These are phyloP conservation scores for Podospora sp. DNA, from an alignment of 495 filamentous ascomycete species.

Conservation along the genomic window DNA sequence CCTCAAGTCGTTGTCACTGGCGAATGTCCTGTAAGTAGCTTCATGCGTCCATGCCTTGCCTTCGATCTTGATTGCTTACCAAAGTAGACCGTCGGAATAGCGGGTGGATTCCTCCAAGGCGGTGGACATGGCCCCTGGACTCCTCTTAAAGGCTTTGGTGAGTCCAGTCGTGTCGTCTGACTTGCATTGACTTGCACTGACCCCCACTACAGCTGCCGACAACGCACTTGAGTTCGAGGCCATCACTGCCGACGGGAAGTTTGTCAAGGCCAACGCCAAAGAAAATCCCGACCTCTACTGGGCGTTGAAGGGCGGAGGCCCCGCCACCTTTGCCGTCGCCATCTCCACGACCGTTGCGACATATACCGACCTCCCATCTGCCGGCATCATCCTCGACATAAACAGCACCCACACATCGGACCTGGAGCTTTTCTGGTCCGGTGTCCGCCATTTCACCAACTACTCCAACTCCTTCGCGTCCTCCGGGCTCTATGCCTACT, in stretches of 20 bases:
- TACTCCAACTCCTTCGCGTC: conserved; percentile 39
- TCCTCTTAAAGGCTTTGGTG: conserved; percentile 53
- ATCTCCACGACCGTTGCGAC: conserved; percentile 49
- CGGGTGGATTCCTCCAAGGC: conserved; percentile 55
- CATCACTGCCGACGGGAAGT: conserved; percentile 52
- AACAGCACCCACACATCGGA: conserved; percentile 31
- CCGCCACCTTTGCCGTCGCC: conserved; percentile 55
- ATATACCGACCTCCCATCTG: conserved; percentile 33
- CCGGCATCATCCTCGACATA: conserved; percentile 28
- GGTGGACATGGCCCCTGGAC: conserved; percentile 59
- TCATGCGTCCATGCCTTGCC: background rate
- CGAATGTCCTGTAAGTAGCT: conserved; percentile 32
- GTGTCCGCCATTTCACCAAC: conserved; percentile 44
- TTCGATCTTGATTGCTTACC: background rate
- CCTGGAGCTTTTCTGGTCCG: conserved; percentile 46
- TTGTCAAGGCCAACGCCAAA: conserved; percentile 38
- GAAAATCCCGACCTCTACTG: conserved; percentile 57
- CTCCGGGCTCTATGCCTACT: conserved; percentile 42
- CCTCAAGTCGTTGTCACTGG: conserved; percentile 44
- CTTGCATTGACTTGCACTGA: background rate
- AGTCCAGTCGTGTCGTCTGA: background rate
- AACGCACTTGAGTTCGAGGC: conserved; percentile 54
- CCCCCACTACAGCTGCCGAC: conserved; percentile 41
- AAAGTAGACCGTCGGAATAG: conserved; percentile 43
- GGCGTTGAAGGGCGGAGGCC: conserved; percentile 54